These are phyloP conservation scores for Platanthera guangdongensis DNA, from an alignment of 106 monocot species.

Conservation along the genomic window DNA sequence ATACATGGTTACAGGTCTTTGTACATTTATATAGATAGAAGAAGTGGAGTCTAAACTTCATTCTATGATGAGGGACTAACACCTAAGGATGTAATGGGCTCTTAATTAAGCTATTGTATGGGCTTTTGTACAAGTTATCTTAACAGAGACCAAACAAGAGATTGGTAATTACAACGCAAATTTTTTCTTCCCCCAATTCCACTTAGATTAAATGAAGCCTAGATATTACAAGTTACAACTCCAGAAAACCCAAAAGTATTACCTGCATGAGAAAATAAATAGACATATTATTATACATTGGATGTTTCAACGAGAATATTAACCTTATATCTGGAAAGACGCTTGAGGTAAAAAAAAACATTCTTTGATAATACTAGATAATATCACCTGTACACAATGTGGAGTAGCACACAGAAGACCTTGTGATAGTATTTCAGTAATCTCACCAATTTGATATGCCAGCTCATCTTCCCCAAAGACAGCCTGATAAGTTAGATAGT, in stretches of 20 bases:
- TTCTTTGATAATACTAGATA: background rate
- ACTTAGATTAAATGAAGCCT: background rate
- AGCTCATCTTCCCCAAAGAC: slow-evolving; percentile 62
- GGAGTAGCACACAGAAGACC: slow-evolving; percentile 74
- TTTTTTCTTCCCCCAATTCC: background rate
- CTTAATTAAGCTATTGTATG: no score
- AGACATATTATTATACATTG: background rate
- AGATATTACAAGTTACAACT: background rate
- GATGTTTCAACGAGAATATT: background rate
- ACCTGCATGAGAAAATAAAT: background rate
- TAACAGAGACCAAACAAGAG: background rate
- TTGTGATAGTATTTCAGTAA: slow-evolving; percentile 60
- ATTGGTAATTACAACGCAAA: background rate
- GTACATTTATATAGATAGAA: no score
- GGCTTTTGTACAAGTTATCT: no score
- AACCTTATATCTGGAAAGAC: background rate
- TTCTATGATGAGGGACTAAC: no score
- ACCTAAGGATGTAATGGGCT: no score
- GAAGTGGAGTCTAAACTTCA: no score
- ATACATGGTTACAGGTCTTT: no score
- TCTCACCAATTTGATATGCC: slow-evolving; percentile 92
- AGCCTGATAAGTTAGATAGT: slow-evolving; percentile 21
- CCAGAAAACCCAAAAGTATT: background rate
- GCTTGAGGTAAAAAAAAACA: background rate
- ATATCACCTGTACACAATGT: slow-evolving; percentile 12